Evolutionary conservation across 148 eudicot genomes (phyloP).

Genomic region (Nepenthes mirabilis): DNA sequence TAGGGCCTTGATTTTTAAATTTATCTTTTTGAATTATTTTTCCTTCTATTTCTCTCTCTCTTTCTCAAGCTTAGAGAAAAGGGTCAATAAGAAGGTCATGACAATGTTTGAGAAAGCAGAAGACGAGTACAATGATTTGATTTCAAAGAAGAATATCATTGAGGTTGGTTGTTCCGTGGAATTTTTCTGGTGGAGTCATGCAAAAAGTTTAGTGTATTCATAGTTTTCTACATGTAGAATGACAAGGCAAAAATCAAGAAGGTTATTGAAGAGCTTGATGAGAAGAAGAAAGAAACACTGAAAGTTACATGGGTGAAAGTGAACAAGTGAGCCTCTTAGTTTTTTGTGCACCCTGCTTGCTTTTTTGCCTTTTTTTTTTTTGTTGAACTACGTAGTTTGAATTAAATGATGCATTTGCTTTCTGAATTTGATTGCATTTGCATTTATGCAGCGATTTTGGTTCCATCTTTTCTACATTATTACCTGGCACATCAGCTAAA

Average conservation of each 20-base stretch:
- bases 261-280: constrained; percentile 96
- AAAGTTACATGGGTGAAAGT: constrained; percentile 96
- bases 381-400: not conserved
- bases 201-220: not conserved
- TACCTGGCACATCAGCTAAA: constrained; percentile 97
- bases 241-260: constrained; percentile 92
- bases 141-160: constrained; percentile 84
- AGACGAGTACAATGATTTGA: constrained; percentile 83
- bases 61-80: constrained; percentile 68
- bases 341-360: constrained; percentile 1
- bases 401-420: not conserved
- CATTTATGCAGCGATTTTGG: constrained; percentile 65
- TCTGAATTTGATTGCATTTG: constrained; percentile 5
- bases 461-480: constrained; percentile 84
- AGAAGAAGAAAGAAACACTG: constrained; percentile 92
- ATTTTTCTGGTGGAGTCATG: not conserved
- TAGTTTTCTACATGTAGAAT: constrained; percentile 29
- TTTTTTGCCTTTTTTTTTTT: not conserved
- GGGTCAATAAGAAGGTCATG: constrained; percentile 95
- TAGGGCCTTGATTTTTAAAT: too few relatives aligned
- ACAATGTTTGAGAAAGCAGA: constrained; percentile 98
- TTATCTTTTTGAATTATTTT: not conserved
- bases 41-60: constrained; percentile 3
- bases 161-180: constrained; percentile 45
- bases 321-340: constrained; percentile 39